Evolutionary conservation across 805 yeast species (phyloP).

Genomic region (Wickerhamiella australiensis): DNA sequence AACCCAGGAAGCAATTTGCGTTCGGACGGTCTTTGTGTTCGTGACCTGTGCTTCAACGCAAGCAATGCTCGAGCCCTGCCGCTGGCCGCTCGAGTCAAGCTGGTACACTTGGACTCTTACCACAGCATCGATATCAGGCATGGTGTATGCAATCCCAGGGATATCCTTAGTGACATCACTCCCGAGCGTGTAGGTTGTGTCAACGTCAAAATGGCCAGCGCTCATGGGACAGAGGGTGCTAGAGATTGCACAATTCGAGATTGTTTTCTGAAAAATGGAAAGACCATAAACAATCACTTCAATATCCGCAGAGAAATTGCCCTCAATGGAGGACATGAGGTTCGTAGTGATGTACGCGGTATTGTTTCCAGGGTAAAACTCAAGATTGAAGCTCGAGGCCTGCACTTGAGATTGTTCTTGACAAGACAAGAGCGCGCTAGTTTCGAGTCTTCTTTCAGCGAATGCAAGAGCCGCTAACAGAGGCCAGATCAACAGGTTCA

Average conservation of each 20-base stretch:
- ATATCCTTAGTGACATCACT: constrained; percentile 35
- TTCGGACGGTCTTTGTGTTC: constrained; percentile 89
- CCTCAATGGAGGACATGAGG: constrained; percentile 68
- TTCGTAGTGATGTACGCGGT: constrained; percentile 55
- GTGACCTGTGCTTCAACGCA: constrained; percentile 81
- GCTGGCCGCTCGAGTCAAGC: constrained; percentile 31
- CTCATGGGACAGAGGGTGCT: constrained; percentile 67
- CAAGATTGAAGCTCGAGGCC: constrained; percentile 70
- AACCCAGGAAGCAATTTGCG: constrained; percentile 89
- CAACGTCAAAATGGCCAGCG: constrained; percentile 74
- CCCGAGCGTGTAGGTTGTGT: constrained; percentile 37
- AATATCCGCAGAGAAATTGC: constrained; percentile 53
- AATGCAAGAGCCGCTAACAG: constrained; percentile 12
- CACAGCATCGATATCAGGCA: constrained; percentile 91
- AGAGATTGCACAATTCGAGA: constrained; percentile 53
- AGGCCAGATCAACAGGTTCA: not conserved
- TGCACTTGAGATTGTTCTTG: constrained; percentile 82
- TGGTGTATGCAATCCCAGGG: constrained; percentile 75
- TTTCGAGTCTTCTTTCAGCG: constrained; percentile 29
- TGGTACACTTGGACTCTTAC: constrained; percentile 61
- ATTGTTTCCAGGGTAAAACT: constrained; percentile 51
- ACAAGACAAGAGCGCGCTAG: constrained; percentile 75
- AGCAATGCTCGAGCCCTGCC: constrained; percentile 44
- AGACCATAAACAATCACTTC: constrained; percentile 73
- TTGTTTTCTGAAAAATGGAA: constrained; percentile 39